A percentile compares a stretch with the other conserved stretches of the same genome.
These are phyloP conservation scores for Dipteronia dyeriana DNA, from an alignment of 345 rosid genomes.

Conservation along the genomic window DNA sequence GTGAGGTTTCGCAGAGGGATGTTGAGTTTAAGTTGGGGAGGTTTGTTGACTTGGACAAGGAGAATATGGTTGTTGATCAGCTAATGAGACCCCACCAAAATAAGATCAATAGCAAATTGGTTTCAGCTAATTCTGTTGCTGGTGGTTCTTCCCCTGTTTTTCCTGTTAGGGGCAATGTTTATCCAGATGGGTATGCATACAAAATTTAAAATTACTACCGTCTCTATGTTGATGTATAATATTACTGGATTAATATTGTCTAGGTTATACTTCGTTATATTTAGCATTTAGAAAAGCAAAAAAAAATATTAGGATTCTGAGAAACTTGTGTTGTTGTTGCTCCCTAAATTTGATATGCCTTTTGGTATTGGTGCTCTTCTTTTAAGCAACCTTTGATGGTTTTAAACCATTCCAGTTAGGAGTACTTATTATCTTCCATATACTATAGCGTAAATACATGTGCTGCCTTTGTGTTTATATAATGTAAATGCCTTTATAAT, in stretches of 20 bases:
- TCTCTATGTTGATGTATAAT: not conserved
- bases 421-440: not conserved
- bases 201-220: conserved; percentile 1
- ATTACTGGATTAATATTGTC: not conserved
- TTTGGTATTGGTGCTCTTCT: not conserved
- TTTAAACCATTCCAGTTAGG: not conserved
- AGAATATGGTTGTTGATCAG: conserved; percentile 31
- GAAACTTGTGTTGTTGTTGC: not conserved
- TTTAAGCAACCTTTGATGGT: not conserved
- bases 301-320: not conserved
- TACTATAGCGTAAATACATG: not conserved
- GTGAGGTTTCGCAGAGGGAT: conserved; percentile 38
- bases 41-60: conserved; percentile 40
- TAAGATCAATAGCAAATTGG: conserved; percentile 26
- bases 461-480: not conserved
- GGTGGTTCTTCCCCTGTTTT: conserved; percentile 59
- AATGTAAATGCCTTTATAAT: not conserved
- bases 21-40: conserved; percentile 50
- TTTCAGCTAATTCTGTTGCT: conserved; percentile 34
- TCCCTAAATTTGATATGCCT: not conserved
- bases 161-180: conserved; percentile 77
- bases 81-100: conserved; percentile 31
- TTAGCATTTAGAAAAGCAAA: not conserved
- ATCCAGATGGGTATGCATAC: conserved; percentile 76
- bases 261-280: not conserved